Conservation (phyloP, 116 monocot genomes). For the Iris pallida region DNA sequence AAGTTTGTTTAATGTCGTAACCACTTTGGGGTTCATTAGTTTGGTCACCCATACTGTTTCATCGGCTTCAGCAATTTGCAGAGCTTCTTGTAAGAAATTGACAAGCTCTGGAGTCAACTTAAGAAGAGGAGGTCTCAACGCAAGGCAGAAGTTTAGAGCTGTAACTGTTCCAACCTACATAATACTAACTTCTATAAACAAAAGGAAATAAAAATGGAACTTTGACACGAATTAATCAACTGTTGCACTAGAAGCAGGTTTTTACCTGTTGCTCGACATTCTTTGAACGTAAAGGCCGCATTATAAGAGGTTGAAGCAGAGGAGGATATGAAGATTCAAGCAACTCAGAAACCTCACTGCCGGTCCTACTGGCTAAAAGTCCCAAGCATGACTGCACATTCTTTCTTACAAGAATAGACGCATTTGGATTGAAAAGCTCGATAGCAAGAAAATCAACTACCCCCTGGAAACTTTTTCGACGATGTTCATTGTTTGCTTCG, state of each 20-base stretch:
- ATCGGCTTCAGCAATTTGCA: constrained; percentile 99
- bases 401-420: constrained; percentile 83
- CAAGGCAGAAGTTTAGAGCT: constrained; percentile 92
- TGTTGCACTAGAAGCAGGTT: not conserved
- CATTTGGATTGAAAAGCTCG: constrained; percentile 98
- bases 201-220: not conserved
- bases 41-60: constrained; percentile 97
- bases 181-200: not conserved
- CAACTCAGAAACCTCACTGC: constrained; percentile 96
- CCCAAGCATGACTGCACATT: constrained; percentile 89
- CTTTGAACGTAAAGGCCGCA: constrained; percentile 70
- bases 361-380: constrained; percentile 91
- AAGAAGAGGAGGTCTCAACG: constrained; percentile 95
- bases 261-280: constrained; percentile 95
- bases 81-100: constrained; percentile 94
- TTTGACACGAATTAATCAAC: not conserved
- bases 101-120: constrained; percentile 90
- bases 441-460: constrained; percentile 93
- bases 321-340: constrained; percentile 86
- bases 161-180: constrained; percentile 91
- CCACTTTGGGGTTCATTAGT: constrained; percentile 89
- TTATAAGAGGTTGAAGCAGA: constrained; percentile 89
- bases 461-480: constrained; percentile 90
- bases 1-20: constrained; percentile 88
- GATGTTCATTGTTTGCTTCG: constrained; percentile 88